phyloP scores from a whole-genome alignment of 495 filamentous ascomycete species.

The Hypomontagnella monticulosa region DNA sequence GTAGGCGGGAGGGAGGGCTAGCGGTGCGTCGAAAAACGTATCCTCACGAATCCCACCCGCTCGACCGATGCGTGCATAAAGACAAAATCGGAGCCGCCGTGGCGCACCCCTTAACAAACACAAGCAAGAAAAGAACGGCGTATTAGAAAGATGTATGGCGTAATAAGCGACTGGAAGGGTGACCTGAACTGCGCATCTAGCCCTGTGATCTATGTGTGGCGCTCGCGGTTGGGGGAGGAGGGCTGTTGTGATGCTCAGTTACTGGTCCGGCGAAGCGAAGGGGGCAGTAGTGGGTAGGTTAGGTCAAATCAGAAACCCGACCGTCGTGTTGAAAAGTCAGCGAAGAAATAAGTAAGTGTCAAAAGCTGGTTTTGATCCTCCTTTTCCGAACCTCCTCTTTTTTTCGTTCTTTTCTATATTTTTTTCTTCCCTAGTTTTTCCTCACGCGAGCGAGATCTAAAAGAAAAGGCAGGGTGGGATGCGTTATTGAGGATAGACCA shows the following conservation, averaged over 20 bases:
- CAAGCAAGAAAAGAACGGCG: not conserved
- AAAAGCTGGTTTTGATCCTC: not conserved
- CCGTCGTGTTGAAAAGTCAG: conserved; percentile 4
- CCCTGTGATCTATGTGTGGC: not conserved
- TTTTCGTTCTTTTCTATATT: conserved; percentile 8
- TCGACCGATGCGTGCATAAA: conserved; percentile 3
- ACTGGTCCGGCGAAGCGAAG: conserved; percentile 12
- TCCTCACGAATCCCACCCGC: conserved; percentile 36
- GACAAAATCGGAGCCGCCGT: not conserved
- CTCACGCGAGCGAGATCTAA: not conserved
- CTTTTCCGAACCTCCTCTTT: conserved; percentile 8
- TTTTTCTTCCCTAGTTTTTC: conserved; percentile 4
- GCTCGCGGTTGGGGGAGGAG: not conserved
- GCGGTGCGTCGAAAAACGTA: conserved; percentile 23
- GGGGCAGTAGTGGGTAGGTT: not conserved
- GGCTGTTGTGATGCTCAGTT: not conserved
- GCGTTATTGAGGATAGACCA: conserved; percentile 38
- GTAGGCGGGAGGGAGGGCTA: too few relatives aligned
- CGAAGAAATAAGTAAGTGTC: not conserved
- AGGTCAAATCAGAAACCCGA: not conserved
- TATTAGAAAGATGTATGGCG: conserved; percentile 13
- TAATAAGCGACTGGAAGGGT: conserved; percentile 8
- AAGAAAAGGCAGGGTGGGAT: conserved; percentile 14
- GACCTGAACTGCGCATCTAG: not conserved
- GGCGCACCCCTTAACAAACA: not conserved